Percentiles rank a stretch among this genome's conserved stretches.
These are phyloP conservation scores for Panicum virgatum DNA, from an alignment of 202 grass and related monocot genomes.

Conservation along the genomic window DNA sequence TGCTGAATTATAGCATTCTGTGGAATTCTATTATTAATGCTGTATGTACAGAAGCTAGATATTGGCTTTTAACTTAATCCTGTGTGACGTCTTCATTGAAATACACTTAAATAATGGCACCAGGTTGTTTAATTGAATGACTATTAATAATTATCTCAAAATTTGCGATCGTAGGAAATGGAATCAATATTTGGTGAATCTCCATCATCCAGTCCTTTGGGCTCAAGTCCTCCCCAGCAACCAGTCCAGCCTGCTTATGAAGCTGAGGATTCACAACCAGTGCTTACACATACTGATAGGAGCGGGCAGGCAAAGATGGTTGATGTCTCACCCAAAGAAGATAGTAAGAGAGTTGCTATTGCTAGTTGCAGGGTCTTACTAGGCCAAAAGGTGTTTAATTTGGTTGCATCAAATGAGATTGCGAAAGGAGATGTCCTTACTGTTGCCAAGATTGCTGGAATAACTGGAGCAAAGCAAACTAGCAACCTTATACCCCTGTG, in stretches of 20 bases:
- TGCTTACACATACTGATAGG: slow-evolving; percentile 72
- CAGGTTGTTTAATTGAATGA: background rate
- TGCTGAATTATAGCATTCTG: background rate
- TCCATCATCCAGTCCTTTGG: slow-evolving; percentile 58
- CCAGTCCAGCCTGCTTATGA: slow-evolving; percentile 4
- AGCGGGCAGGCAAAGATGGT: slow-evolving; percentile 87
- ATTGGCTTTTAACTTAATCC: background rate
- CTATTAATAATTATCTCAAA: background rate
- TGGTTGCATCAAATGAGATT: slow-evolving; percentile 91
- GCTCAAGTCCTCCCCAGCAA: slow-evolving; percentile 54
- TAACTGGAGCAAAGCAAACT: slow-evolving; percentile 94
- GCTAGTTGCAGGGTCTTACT: slow-evolving; percentile 80
- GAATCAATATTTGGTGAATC: slow-evolving; percentile 81
- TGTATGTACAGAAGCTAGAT: background rate
- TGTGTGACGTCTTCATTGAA: background rate
- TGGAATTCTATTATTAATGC: background rate
- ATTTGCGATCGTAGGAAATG: slow-evolving; percentile 62
- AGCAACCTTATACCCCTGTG: slow-evolving; percentile 81
- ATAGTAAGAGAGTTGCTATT: slow-evolving; percentile 74
- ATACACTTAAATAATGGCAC: background rate
- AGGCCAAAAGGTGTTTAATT: slow-evolving; percentile 65
- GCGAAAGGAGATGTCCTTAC: slow-evolving; percentile 93
- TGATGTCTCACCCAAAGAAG: slow-evolving; percentile 77
- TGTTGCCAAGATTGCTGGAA: slow-evolving; percentile 94
- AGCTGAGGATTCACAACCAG: slow-evolving; percentile 22